Percentiles rank a stretch among this genome's conserved stretches.
Evolutionary conservation across 306 rosid genomes (phyloP).

Genomic region (Crotalaria pallida): DNA sequence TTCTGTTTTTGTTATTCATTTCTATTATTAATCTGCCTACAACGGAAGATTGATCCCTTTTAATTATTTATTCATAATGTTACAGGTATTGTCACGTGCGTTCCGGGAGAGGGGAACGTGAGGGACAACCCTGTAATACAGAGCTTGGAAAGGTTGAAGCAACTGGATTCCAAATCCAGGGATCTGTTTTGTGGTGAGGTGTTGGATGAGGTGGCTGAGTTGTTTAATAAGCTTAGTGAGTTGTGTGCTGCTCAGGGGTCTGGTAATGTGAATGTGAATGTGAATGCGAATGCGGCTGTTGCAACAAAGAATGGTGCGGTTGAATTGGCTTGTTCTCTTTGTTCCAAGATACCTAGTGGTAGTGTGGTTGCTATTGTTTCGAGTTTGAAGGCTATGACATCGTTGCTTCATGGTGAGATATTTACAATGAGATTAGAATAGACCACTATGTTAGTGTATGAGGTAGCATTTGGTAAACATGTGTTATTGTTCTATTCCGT

Average conservation of each 20-base stretch:
- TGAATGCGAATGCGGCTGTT: constrained; percentile 57
- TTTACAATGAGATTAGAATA: background rate
- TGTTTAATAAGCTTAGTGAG: constrained; percentile 38
- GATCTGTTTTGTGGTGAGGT: background rate
- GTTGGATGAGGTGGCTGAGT: constrained; percentile 23
- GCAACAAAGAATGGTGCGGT: constrained; percentile 69
- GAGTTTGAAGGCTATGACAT: constrained; percentile 44
- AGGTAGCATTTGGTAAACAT: too few species aligned
- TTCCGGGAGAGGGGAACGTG: constrained; percentile 61
- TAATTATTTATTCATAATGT: too few species aligned
- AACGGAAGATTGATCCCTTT: too few species aligned
- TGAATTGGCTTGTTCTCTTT: constrained; percentile 52
- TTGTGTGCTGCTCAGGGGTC: constrained; percentile 41
- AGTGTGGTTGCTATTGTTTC: constrained; percentile 29
- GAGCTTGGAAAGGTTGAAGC: constrained; percentile 49
- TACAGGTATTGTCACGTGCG: constrained; percentile 41
- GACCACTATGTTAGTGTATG: too few species aligned
- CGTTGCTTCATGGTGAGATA: constrained; percentile 62
- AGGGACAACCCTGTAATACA: constrained; percentile 58
- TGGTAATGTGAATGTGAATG: constrained; percentile 46
- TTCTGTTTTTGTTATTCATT: background rate
- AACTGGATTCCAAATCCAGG: constrained; percentile 20
- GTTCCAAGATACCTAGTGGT: constrained; percentile 37
- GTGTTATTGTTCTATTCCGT: too few species aligned
- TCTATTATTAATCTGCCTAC: too few species aligned